phyloP scores from a whole-genome alignment of 495 filamentous ascomycete species.

The Viridothelium virens region DNA sequence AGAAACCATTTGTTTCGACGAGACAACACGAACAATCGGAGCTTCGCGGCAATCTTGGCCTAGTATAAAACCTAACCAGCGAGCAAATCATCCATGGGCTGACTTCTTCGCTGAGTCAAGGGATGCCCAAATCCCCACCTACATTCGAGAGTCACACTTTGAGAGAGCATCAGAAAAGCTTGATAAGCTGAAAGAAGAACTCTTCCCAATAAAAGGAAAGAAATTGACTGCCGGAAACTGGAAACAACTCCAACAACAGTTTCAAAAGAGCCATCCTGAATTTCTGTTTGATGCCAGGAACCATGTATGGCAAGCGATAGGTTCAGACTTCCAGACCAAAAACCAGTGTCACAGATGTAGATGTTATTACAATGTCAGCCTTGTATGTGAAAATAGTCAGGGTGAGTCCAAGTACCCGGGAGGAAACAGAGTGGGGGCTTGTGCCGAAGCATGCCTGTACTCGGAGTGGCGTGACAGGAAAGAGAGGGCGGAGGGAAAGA shows the following conservation, averaged over 20 bases:
- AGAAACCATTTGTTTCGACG: neutral
- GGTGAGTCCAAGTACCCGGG: neutral
- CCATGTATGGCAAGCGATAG: slow-evolving; percentile 9
- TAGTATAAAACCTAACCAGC: neutral
- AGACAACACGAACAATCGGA: neutral
- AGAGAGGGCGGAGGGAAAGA: neutral
- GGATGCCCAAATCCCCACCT: neutral
- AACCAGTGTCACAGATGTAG: neutral
- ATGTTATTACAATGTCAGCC: neutral
- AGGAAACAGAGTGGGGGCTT: neutral
- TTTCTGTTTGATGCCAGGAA: neutral
- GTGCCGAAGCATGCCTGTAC: neutral
- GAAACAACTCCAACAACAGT: neutral
- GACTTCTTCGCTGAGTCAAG: neutral
- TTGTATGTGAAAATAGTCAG: neutral
- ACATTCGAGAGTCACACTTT: slow-evolving; percentile 6
- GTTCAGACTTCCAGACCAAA: neutral
- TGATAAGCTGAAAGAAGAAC: neutral
- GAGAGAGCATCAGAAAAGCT: neutral
- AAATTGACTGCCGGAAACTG: neutral
- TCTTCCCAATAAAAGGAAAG: neutral
- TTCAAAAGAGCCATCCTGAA: neutral
- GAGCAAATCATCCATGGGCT: neutral
- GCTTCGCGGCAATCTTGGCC: neutral
- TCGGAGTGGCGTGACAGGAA: neutral